Conservation (phyloP, 306 rosid genomes). For the Pyrus betulifolia region DNA sequence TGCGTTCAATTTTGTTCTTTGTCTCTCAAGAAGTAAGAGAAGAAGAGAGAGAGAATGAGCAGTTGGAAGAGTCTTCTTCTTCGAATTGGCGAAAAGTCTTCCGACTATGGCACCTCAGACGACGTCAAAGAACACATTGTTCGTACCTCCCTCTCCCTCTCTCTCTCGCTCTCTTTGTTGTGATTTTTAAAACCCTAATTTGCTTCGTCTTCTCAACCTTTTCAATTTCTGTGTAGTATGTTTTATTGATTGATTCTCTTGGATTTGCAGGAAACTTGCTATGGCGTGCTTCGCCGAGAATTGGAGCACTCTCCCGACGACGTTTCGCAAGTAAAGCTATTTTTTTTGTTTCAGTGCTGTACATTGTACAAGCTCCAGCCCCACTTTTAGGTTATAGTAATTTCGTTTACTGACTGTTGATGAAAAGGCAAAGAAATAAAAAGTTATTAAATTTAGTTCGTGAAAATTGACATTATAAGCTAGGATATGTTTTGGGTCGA, state of each 20-base stretch:
- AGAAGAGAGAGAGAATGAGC: conserved; percentile 31
- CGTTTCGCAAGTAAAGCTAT: conserved; percentile 40
- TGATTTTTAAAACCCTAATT: neutral
- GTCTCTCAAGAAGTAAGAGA: neutral
- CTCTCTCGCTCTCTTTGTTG: neutral
- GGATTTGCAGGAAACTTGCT: conserved; percentile 68
- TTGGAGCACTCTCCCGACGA: conserved; percentile 64
- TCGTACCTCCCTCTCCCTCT: conserved; percentile 10
- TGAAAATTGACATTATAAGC: neutral
- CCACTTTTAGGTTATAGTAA: neutral
- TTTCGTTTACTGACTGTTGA: neutral
- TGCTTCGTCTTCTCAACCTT: neutral
- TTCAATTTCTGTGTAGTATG: neutral
- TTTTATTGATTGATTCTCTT: neutral
- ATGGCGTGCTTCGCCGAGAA: conserved; percentile 75
- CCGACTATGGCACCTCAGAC: conserved; percentile 69
- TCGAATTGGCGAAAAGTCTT: conserved; percentile 82
- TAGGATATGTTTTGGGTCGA: neutral
- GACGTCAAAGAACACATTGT: conserved; percentile 96
- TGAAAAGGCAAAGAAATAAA: neutral
- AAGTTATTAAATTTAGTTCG: neutral
- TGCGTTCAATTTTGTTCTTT: neutral
- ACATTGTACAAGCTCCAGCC: neutral
- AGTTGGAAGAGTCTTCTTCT: conserved; percentile 80
- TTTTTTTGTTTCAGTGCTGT: neutral